phyloP scores from a whole-genome alignment of 1,284 basidiomycete species.

The Ceratobasidium theobromae region DNA sequence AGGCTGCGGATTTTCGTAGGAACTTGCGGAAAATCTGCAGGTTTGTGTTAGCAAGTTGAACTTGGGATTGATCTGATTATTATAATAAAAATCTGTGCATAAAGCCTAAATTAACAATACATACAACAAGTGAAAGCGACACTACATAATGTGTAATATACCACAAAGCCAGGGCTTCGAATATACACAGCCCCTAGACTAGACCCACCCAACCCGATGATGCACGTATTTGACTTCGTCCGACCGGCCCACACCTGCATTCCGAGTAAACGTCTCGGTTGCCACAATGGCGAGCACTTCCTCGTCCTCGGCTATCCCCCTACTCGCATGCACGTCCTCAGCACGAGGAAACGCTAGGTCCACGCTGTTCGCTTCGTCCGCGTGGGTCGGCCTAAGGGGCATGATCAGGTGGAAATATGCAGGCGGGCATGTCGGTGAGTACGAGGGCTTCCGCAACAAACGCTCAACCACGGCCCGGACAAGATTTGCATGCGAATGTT shows the following conservation, averaged over 20 bases:
- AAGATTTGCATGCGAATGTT: conserved; percentile 65
- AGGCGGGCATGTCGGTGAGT: conserved; percentile 40
- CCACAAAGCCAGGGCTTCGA: background rate
- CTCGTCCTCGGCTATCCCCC: conserved; percentile 35
- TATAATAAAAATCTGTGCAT: no score
- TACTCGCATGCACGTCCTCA: conserved; percentile 22
- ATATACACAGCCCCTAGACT: background rate
- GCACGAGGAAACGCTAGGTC: conserved; percentile 55
- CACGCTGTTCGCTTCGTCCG: conserved; percentile 58
- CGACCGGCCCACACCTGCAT: conserved; percentile 40
- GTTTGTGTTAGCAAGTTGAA: no score
- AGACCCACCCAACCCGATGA: conserved; percentile 64
- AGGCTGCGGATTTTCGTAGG: no score
- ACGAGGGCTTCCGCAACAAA: conserved; percentile 54
- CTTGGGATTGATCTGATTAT: no score
- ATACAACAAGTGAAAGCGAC: background rate
- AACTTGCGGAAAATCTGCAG: no score
- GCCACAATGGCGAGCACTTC: conserved; percentile 34
- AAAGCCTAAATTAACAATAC: no score
- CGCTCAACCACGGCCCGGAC: conserved; percentile 58
- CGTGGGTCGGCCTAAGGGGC: conserved; percentile 67
- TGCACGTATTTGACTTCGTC: conserved; percentile 64
- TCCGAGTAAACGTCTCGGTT: conserved; percentile 34
- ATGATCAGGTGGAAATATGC: conserved; percentile 73
- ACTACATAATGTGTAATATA: background rate